A percentile compares a stretch with the other conserved stretches of the same genome.
Conservation (phyloP, 495 filamentous ascomycete genomes). For the Penicillium pulvis region DNA sequence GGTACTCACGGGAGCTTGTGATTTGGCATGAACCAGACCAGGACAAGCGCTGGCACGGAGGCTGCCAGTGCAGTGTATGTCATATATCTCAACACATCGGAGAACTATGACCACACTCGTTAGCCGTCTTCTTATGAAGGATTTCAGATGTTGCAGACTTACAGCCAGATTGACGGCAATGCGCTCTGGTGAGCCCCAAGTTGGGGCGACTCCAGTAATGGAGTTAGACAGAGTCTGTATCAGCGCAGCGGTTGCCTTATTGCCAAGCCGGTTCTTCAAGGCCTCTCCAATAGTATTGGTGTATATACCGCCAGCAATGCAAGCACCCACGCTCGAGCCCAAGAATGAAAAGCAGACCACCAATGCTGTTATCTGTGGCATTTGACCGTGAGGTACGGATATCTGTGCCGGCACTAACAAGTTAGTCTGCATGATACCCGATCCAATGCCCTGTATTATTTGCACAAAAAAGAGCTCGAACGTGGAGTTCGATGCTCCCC, state of each 20-base stretch:
- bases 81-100: conserved; percentile 48
- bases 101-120: conserved; percentile 34
- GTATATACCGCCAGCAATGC: conserved; percentile 52
- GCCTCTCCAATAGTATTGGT: conserved; percentile 39
- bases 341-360: conserved; percentile 45
- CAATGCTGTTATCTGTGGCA: conserved; percentile 51
- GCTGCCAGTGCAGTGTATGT: conserved; percentile 48
- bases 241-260: conserved; percentile 17
- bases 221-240: conserved; percentile 45
- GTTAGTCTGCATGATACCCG: conserved; percentile 48
- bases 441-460: conserved; percentile 49
- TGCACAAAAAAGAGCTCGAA: conserved; percentile 51
- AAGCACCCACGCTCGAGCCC: conserved; percentile 49
- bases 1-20: conserved; percentile 31
- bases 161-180: conserved; percentile 46
- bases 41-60: conserved; percentile 38
- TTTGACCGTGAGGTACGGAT: conserved; percentile 44
- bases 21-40: conserved; percentile 45
- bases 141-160: conserved; percentile 10
- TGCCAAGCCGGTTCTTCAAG: conserved; percentile 35
- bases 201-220: conserved; percentile 41
- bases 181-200: conserved; percentile 44
- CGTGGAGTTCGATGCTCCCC: conserved; percentile 45
- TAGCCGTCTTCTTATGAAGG: conserved; percentile 4
- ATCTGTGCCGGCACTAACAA: conserved; percentile 48